These are phyloP conservation scores for Entomortierella chlamydospora DNA, from an alignment of 192 early-diverging fungal genomes.

Conservation along the genomic window DNA sequence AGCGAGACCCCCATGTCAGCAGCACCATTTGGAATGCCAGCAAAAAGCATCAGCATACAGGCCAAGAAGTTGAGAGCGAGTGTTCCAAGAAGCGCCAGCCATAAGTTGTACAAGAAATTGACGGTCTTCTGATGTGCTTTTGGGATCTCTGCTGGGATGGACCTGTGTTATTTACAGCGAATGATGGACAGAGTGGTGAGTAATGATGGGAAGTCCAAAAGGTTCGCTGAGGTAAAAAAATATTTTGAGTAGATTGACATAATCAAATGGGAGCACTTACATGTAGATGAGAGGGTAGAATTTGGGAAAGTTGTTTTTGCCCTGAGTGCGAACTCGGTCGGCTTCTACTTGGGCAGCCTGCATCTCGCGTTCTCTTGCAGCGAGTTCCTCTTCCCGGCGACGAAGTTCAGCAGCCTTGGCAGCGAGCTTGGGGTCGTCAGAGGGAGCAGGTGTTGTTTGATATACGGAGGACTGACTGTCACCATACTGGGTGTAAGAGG, in stretches of 20 bases:
- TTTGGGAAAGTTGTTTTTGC: conserved; percentile 86
- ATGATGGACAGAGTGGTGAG: too few relatives aligned
- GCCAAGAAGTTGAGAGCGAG: conserved; percentile 84
- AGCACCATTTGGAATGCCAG: conserved; percentile 74
- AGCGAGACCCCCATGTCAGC: conserved; percentile 85
- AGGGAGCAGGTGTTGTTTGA: conserved; percentile 26
- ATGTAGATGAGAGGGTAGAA: conserved; percentile 88
- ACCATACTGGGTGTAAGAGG: conserved; percentile 45
- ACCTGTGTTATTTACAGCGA: conserved; percentile 27
- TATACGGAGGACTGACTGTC: conserved; percentile 45
- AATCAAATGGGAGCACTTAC: too few relatives aligned
- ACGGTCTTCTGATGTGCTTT: conserved; percentile 70
- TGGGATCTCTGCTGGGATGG: conserved; percentile 79
- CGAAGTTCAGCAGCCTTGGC: conserved; percentile 78
- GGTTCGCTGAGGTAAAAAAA: too few relatives aligned
- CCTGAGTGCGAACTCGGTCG: conserved; percentile 65
- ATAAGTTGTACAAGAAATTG: conserved; percentile 75
- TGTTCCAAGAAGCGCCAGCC: conserved; percentile 78
- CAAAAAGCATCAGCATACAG: conserved; percentile 79
- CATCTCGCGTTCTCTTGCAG: conserved; percentile 78
- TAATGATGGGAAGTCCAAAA: too few relatives aligned
- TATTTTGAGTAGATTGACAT: too few relatives aligned
- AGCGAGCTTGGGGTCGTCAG: conserved; percentile 37
- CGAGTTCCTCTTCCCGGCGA: conserved; percentile 81
- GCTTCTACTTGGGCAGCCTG: conserved; percentile 71